phyloP scores from a whole-genome alignment of 805 yeast species.

The Metschnikowia borealis region DNA sequence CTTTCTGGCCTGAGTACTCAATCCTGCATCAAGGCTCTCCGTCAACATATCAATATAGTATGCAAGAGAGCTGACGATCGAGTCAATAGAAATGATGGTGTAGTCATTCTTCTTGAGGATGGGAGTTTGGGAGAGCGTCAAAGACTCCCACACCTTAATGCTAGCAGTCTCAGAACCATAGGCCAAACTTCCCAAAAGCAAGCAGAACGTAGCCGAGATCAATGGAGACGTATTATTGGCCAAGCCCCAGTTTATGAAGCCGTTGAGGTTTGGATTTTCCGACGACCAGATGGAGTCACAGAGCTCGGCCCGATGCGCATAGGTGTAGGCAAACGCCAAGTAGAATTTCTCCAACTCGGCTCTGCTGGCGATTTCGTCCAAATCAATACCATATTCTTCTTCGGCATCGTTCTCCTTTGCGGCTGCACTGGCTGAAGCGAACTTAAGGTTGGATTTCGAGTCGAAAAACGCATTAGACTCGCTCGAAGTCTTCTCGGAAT shows the following conservation, averaged over 20 bases:
- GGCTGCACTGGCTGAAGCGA: background rate
- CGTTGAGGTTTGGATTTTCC: constrained; percentile 55
- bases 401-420: background rate
- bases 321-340: constrained; percentile 66
- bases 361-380: constrained; percentile 63
- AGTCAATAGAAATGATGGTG: constrained; percentile 51
- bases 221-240: constrained; percentile 69
- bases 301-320: constrained; percentile 55
- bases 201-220: constrained; percentile 76
- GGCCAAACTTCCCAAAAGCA: constrained; percentile 73
- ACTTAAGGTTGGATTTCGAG: background rate
- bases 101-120: constrained; percentile 35
- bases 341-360: constrained; percentile 89
- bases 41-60: constrained; percentile 49
- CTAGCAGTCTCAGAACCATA: constrained; percentile 54
- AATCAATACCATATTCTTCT: constrained; percentile 30
- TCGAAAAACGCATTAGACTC: background rate
- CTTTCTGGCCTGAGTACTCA: constrained; percentile 25
- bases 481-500: constrained; percentile 5
- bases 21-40: constrained; percentile 35
- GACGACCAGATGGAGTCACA: constrained; percentile 60
- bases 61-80: constrained; percentile 49
- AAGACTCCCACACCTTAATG: constrained; percentile 36
- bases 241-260: constrained; percentile 87
- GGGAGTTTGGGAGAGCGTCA: constrained; percentile 24